Conservation (phyloP, 257 asterid genomes). For the Solanum gandarillasii region DNA sequence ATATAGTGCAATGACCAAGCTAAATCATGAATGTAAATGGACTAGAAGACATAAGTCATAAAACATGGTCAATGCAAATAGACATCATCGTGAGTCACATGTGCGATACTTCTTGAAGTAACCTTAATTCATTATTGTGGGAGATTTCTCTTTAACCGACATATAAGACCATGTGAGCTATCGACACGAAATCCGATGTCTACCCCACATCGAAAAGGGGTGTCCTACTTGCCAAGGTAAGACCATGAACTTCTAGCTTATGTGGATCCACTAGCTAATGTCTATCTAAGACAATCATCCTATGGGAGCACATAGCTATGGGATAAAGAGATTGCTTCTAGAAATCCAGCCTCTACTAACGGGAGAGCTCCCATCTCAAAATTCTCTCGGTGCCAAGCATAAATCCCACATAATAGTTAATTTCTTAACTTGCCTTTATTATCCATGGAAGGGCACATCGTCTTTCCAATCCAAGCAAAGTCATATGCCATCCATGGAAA, state of each 20-base stretch:
- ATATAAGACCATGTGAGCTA: neutral
- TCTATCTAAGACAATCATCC: neutral
- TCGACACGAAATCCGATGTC: neutral
- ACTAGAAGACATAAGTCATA: neutral
- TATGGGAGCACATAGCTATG: neutral
- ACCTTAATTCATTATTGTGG: neutral
- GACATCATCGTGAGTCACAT: neutral
- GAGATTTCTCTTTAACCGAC: neutral
- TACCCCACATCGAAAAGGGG: neutral
- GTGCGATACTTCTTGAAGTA: neutral
- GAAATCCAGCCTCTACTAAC: too few species aligned
- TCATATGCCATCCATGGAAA: too few species aligned
- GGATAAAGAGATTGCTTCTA: too few species aligned
- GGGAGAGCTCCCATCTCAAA: too few species aligned
- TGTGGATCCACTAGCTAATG: neutral
- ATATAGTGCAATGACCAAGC: too few species aligned
- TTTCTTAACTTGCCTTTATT: too few species aligned
- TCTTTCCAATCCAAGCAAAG: too few species aligned
- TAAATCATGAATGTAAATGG: too few species aligned
- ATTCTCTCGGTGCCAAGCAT: too few species aligned
- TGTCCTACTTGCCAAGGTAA: neutral
- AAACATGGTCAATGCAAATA: neutral
- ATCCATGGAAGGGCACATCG: too few species aligned
- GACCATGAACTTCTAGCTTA: neutral
- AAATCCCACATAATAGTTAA: too few species aligned